These are phyloP conservation scores for Claviceps sp. DNA, from an alignment of 2,329 filamentous ascomycete genomes.

Conservation along the genomic window DNA sequence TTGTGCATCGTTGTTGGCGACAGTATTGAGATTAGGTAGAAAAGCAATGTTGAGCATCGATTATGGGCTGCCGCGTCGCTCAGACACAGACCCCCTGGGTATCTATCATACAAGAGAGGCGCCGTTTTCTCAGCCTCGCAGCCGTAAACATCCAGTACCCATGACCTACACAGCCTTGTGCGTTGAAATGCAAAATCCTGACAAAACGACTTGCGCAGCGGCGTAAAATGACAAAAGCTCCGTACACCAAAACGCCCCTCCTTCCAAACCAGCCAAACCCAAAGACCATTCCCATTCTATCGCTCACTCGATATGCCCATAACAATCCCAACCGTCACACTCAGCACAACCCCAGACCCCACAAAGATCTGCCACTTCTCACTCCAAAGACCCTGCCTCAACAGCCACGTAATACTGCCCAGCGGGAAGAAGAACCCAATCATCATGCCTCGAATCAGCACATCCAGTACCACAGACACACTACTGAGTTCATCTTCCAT, in stretches of 20 bases:
- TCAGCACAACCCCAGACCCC: conserved; percentile 69
- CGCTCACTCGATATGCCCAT: conserved; percentile 28
- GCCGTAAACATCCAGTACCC: too few relatives aligned
- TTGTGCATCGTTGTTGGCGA: too few relatives aligned
- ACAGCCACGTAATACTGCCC: conserved; percentile 71
- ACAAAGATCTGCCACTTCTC: conserved; percentile 77
- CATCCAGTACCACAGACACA: conserved; percentile 51
- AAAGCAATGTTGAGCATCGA: too few relatives aligned
- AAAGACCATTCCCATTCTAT: background rate
- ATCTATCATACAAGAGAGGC: too few relatives aligned
- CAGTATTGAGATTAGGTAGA: too few relatives aligned
- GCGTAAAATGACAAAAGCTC: background rate
- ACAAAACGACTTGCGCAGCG: too few relatives aligned
- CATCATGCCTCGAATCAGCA: conserved; percentile 75
- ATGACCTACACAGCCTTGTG: too few relatives aligned
- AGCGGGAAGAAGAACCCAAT: conserved; percentile 94
- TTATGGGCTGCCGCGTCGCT: too few relatives aligned
- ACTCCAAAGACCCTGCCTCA: conserved; percentile 76
- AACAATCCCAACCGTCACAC: conserved; percentile 62
- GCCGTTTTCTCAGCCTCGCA: too few relatives aligned
- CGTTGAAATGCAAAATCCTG: too few relatives aligned
- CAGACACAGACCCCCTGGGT: too few relatives aligned
- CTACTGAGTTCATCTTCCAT: conserved; percentile 36
- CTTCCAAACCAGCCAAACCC: too few relatives aligned
- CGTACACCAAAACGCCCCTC: background rate